A percentile compares a stretch with the other conserved stretches of the same genome.
These are phyloP conservation scores for Erysimum cheiri DNA, from an alignment of 441 rosid species.

Conservation along the genomic window DNA sequence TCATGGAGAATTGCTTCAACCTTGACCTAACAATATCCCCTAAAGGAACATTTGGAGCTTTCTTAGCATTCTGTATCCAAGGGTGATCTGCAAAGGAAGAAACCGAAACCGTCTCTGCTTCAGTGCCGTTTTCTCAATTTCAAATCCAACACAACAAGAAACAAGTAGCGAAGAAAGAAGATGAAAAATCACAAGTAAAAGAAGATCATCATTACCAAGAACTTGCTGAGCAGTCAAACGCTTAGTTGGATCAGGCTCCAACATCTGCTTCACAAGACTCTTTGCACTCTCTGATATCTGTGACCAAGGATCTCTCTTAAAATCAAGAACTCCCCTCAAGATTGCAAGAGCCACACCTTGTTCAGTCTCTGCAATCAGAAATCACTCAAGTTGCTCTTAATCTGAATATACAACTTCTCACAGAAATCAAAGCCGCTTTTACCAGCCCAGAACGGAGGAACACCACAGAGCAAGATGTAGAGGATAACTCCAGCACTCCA, in stretches of 20 bases:
- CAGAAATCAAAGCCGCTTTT: slow-evolving; percentile 15
- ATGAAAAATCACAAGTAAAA: background rate
- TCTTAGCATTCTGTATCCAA: slow-evolving; percentile 94
- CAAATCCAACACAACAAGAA: slow-evolving; percentile 2
- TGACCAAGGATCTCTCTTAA: slow-evolving; percentile 98
- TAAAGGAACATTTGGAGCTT: slow-evolving; percentile 94
- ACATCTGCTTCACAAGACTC: slow-evolving; percentile 87
- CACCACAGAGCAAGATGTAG: slow-evolving; percentile 89
- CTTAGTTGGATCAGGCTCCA: slow-evolving; percentile 78
- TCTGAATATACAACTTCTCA: background rate
- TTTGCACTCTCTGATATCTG: slow-evolving; percentile 91
- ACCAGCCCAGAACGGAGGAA: slow-evolving; percentile 99
- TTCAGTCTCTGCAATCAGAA: slow-evolving; percentile 75
- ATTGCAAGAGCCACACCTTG: slow-evolving; percentile 98
- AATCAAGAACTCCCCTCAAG: slow-evolving; percentile 84
- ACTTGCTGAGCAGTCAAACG: slow-evolving; percentile 95
- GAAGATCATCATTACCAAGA: slow-evolving; percentile 64
- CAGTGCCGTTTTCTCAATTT: background rate
- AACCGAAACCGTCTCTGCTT: background rate
- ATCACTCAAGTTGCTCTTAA: background rate
- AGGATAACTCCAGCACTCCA: slow-evolving; percentile 98
- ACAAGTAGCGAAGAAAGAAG: background rate
- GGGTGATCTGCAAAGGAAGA: slow-evolving; percentile 64
- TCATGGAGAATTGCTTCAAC: slow-evolving; percentile 91
- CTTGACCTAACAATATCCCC: slow-evolving; percentile 97